phyloP scores from a whole-genome alignment of 768 basidiomycete genomes.

The Thelephora ganbajun region DNA sequence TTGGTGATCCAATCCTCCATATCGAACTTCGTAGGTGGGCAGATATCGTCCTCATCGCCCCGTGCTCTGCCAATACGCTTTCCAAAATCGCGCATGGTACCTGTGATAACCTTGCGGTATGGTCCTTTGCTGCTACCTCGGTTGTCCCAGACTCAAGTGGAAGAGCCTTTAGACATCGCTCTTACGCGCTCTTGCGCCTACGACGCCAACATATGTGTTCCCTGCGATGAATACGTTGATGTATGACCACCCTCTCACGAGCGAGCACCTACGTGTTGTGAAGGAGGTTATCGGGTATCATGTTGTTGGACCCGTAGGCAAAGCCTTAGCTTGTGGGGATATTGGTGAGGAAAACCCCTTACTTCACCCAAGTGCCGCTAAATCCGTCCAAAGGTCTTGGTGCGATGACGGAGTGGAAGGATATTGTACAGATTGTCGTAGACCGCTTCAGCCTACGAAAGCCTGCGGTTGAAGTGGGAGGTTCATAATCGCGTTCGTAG shows the following conservation, averaged over 20 bases:
- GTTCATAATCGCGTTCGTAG: too few species aligned
- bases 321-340: constrained; percentile 84
- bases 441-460: constrained; percentile 27
- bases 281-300: constrained; percentile 66
- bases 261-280: constrained; percentile 65
- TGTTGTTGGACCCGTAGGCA: constrained; percentile 80
- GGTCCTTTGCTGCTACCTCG: constrained; percentile 10
- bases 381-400: constrained; percentile 46
- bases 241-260: constrained; percentile 89
- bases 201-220: constrained; percentile 80
- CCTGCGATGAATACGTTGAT: constrained; percentile 99
- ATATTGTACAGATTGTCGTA: constrained; percentile 67
- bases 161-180: constrained; percentile 45
- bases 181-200: constrained; percentile 69
- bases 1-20: constrained; percentile 89
- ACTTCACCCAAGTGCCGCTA: background rate
- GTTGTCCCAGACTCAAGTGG: background rate
- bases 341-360: constrained; percentile 39
- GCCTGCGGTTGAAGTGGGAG: too few species aligned
- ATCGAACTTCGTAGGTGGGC: constrained; percentile 94
- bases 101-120: constrained; percentile 83
- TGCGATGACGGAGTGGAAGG: constrained; percentile 94
- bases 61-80: constrained; percentile 94
- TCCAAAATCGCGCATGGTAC: constrained; percentile 81
- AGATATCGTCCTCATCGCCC: constrained; percentile 87